These are phyloP conservation scores for Phoma sp. DNA, from an alignment of 2,329 filamentous ascomycete genomes.

Conservation along the genomic window DNA sequence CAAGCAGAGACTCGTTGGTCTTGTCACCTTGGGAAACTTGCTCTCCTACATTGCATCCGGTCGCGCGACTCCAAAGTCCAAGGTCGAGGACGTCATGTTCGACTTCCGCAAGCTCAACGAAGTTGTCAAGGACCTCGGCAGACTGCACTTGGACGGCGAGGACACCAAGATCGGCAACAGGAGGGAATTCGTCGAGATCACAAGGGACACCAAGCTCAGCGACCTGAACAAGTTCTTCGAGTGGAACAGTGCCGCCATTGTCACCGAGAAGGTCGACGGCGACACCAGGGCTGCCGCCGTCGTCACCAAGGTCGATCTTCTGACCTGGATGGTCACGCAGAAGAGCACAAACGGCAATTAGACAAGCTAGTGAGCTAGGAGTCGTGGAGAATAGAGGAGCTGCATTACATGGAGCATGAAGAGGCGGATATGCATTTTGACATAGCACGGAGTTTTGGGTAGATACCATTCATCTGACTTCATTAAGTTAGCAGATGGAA, in stretches of 20 bases:
- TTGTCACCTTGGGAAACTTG: conserved; percentile 94
- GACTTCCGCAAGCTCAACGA: conserved; percentile 88
- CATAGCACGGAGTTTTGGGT: conserved; percentile 18
- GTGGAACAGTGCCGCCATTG: conserved; percentile 96
- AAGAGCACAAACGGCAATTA: conserved; percentile 17
- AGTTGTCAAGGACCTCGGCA: conserved; percentile 77
- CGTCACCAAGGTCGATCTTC: conserved; percentile 93
- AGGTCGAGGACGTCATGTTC: conserved; percentile 93
- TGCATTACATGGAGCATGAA: neutral
- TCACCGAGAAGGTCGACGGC: conserved; percentile 75
- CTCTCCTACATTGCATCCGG: conserved; percentile 88
- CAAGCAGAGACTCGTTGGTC: conserved; percentile 79
- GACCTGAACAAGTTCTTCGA: conserved; percentile 93
- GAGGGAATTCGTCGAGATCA: conserved; percentile 91
- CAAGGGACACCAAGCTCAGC: conserved; percentile 82
- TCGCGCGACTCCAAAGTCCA: conserved; percentile 75
- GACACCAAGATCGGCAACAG: conserved; percentile 46
- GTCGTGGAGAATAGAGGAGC: neutral
- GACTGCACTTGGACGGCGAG: conserved; percentile 46
- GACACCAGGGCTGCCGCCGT: conserved; percentile 83
- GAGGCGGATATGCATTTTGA: conserved; percentile 1
- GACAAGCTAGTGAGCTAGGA: neutral
- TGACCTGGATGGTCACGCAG: conserved; percentile 82
- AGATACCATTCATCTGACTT: conserved; percentile 23
- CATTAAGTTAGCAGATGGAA: conserved; percentile 22